Percentiles rank a stretch among this genome's conserved stretches.
Conservation (phyloP, 352 stramenopile genomes). For the Globisporangium splendens region DNA sequence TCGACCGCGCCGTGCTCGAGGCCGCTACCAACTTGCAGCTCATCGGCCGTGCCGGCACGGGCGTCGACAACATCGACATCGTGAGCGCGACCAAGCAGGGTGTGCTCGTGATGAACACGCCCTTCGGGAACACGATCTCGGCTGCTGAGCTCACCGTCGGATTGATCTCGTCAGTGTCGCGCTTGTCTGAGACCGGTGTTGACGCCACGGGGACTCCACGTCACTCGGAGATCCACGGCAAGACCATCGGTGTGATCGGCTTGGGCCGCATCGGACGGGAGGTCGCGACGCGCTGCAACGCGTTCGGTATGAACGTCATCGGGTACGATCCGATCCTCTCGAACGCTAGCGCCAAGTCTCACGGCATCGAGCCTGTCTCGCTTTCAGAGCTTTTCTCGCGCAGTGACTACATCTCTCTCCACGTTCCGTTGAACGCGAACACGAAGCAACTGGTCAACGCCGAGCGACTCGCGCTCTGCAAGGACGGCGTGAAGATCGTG, state of each 20-base stretch:
- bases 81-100: slow-evolving; percentile 86
- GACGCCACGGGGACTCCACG: slow-evolving; percentile 15
- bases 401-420: slow-evolving; percentile 96
- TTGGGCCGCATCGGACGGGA: slow-evolving; percentile 92
- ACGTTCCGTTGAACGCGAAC: slow-evolving; percentile 95
- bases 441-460: slow-evolving; percentile 90
- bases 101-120: slow-evolving; percentile 96
- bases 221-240: slow-evolving; percentile 80
- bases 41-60: slow-evolving; percentile 88
- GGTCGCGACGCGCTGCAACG: slow-evolving; percentile 90
- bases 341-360: slow-evolving; percentile 64
- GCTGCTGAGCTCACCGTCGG: slow-evolving; percentile 94
- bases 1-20: slow-evolving; percentile 70
- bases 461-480: slow-evolving; percentile 82
- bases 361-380: slow-evolving; percentile 82
- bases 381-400: slow-evolving; percentile 85
- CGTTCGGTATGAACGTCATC: slow-evolving; percentile 93
- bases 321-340: slow-evolving; percentile 93
- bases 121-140: slow-evolving; percentile 93
- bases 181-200: slow-evolving; percentile 13
- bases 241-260: slow-evolving; percentile 94
- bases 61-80: slow-evolving; percentile 94
- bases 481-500: slow-evolving; percentile 90
- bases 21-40: slow-evolving; percentile 62
- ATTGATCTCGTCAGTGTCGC: slow-evolving; percentile 81